Conservation (phyloP, 2,329 filamentous ascomycete species). For the Zelopaecilomyces penicillatus region DNA sequence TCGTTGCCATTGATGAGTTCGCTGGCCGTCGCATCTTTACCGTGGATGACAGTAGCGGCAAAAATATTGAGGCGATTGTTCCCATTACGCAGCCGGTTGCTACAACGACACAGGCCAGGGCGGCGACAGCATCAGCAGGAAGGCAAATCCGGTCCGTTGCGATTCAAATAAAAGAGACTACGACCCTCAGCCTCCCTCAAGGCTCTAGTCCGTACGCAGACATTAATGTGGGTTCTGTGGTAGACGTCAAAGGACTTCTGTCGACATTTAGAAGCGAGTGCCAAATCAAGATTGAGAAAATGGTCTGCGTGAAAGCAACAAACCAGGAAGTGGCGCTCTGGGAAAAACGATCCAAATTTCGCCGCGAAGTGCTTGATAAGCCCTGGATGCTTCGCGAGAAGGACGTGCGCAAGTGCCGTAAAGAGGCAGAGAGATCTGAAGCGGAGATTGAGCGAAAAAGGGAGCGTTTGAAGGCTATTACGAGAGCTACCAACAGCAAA, state of each 20-base stretch:
- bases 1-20: constrained; percentile 54
- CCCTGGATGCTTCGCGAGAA: constrained; percentile 47
- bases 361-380: constrained; percentile 37
- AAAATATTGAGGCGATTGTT: constrained; percentile 41
- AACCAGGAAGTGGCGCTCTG: constrained; percentile 51
- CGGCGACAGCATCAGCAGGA: neutral
- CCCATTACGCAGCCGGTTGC: neutral
- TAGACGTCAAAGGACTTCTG: constrained; percentile 50
- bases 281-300: constrained; percentile 46
- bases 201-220: constrained; percentile 14
- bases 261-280: constrained; percentile 37
- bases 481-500: constrained; percentile 7
- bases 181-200: constrained; percentile 2
- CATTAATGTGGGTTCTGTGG: constrained; percentile 44
- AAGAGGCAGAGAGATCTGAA: constrained; percentile 32
- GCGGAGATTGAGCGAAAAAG: constrained; percentile 18
- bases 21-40: constrained; percentile 41
- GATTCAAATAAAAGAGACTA: constrained; percentile 4
- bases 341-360: constrained; percentile 45
- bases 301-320: constrained; percentile 41
- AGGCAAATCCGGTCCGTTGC: neutral
- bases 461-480: constrained; percentile 13
- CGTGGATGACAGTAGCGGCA: constrained; percentile 58
- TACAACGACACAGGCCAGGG: neutral
- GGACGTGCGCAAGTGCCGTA: constrained; percentile 42